Evolutionary conservation across 73 alveolate species (phyloP), one percentile per base, ranked within the genome.

Genomic region (Symbiodinium natans): DNA sequence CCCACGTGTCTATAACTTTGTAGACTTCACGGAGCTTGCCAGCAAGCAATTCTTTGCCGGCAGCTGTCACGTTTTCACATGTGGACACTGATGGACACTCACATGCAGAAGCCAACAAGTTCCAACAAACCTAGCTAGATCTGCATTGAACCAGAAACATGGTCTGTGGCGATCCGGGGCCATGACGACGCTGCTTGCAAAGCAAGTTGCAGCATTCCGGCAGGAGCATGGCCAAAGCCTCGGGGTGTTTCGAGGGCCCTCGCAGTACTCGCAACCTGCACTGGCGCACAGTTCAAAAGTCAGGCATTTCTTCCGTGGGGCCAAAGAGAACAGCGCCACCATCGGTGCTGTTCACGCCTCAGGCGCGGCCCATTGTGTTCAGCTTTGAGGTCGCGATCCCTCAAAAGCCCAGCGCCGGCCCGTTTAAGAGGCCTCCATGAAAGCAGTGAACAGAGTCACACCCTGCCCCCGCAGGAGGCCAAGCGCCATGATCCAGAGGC

Each of bases 141-240:
- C n/a, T n/a, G n/a, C n/a, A n/a, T n/a, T n/a, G n/a, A n/a, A n/a
- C n/a, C n/a, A n/a, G n/a, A n/a, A n/a, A n/a, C n/a, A n/a, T n/a
- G n/a, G n/a, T n/a, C n/a, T n/a, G n/a, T n/a, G n/a, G n/a, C n/a
- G n/a, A n/a, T n/a, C n/a, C n/a, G 21, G 59, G 59, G 59, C 59
- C 59, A 87, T 87, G 94, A 87, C 94, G 42, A 87, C 85, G 83
- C 94, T 87, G 31, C 94, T 87, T 87, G 94, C 94, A 56, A 87
- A 87, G 84, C 94, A 87, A 87, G 94, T 87, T 36, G 94, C 94
- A 21, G 83, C 94, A 33, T 87, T 87, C 80, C 71, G 74, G 80
- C 94, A 56, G 33, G 29, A 87, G 41, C 94, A 87, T 87, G 94
- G 94, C 80, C 80, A 23, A 17, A 36, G 80, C 80, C 80, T 38